These are phyloP conservation scores for Beauveria brongniartii DNA, from an alignment of 2,329 filamentous ascomycete species.

Conservation along the genomic window DNA sequence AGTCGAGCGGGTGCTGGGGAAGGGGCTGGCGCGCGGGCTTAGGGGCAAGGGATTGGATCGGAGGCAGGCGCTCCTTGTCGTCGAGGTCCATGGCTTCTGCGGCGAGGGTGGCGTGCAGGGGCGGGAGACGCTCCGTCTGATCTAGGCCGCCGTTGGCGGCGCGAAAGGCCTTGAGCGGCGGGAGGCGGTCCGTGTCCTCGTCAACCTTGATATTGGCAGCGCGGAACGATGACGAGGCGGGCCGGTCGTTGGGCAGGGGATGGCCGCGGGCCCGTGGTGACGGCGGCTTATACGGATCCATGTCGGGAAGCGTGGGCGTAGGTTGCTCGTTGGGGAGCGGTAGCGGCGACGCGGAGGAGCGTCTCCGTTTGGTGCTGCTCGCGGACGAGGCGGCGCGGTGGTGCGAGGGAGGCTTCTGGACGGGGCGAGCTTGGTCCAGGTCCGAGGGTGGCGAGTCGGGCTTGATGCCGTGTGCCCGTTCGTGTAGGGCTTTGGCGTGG, in stretches of 20 bases:
- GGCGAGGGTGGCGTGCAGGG: constrained; percentile 4
- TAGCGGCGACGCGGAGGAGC: constrained; percentile 7
- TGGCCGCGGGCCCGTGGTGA: constrained; percentile 1
- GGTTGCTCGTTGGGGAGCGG: background rate
- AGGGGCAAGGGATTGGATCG: background rate
- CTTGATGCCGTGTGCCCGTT: constrained; percentile 5
- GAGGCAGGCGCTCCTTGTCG: constrained; percentile 6
- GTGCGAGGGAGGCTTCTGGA: constrained; percentile 1
- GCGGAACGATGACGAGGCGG: background rate
- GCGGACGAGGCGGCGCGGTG: constrained; percentile 1
- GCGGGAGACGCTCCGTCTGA: constrained; percentile 2
- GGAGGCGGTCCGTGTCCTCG: constrained; percentile 5
- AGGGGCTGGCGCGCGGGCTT: background rate
- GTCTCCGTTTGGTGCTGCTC: background rate
- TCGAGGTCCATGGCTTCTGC: constrained; percentile 7
- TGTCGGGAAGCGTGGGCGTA: background rate
- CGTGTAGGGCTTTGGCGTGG: constrained; percentile 6
- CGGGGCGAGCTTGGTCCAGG: background rate
- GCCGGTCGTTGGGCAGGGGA: constrained; percentile 1
- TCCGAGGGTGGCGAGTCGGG: background rate
- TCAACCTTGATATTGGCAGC: constrained; percentile 1
- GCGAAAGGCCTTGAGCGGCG: constrained; percentile 3
- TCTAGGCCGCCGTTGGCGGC: background rate
- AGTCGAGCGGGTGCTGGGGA: background rate
- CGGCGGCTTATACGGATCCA: background rate